Percentiles rank a stretch among this genome's conserved stretches.
Conservation (phyloP, 2,329 filamentous ascomycete species). For the Stachybotrys elegans region DNA sequence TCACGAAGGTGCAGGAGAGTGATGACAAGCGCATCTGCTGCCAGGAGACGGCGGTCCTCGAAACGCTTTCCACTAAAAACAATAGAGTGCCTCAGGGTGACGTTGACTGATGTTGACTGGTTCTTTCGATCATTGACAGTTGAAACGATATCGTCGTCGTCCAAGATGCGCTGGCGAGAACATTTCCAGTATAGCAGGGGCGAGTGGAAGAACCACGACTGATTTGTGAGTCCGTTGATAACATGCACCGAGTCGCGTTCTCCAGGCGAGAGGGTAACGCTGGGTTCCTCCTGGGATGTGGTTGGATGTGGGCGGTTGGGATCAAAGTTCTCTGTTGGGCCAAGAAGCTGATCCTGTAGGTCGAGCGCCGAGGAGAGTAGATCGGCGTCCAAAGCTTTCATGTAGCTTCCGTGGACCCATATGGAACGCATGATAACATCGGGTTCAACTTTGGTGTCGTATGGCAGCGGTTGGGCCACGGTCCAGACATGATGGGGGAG, state of each 20-base stretch:
- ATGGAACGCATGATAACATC: slow-evolving; percentile 80
- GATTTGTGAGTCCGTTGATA: slow-evolving; percentile 53
- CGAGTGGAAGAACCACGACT: slow-evolving; percentile 77
- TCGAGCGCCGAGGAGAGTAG: slow-evolving; percentile 63
- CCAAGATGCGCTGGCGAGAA: slow-evolving; percentile 50
- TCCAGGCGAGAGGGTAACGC: slow-evolving; percentile 31
- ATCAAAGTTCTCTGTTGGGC: slow-evolving; percentile 51
- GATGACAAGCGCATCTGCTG: slow-evolving; percentile 73
- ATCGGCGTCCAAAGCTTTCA: slow-evolving; percentile 64
- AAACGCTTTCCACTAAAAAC: slow-evolving; percentile 81
- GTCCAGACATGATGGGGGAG: slow-evolving; percentile 80
- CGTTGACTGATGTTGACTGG: slow-evolving; percentile 62
- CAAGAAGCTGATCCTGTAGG: slow-evolving; percentile 66
- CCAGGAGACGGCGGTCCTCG: slow-evolving; percentile 59
- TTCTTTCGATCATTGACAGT: slow-evolving; percentile 65
- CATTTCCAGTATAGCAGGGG: slow-evolving; percentile 77
- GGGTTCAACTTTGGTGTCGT: slow-evolving; percentile 43
- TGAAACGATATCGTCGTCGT: slow-evolving; percentile 57
- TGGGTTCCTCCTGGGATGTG: slow-evolving; percentile 22
- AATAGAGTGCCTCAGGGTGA: slow-evolving; percentile 71
- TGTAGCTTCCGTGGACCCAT: slow-evolving; percentile 78
- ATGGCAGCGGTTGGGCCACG: slow-evolving; percentile 59
- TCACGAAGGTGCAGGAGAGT: slow-evolving; percentile 66
- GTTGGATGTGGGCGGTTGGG: slow-evolving; percentile 33
- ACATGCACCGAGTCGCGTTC: slow-evolving; percentile 54